Evolutionary conservation across 139 green algal species (phyloP), one percentile per base, ranked within the genome.

Genomic region (Picochlorum sp.): DNA sequence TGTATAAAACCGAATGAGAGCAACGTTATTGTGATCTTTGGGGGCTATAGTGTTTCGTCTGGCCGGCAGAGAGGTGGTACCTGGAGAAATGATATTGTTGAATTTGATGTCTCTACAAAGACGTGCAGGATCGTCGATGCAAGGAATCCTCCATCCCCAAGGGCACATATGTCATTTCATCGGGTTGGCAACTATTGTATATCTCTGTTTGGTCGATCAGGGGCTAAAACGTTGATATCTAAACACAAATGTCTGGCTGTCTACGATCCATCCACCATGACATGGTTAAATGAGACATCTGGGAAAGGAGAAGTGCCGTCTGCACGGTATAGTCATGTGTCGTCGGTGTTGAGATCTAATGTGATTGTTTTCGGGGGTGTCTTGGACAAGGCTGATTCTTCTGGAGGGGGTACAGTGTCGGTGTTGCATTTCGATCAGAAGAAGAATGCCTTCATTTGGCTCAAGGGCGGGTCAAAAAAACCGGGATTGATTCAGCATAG

Each of bases 81-180:
- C 16, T 74, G 64, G 59, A 38, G 69, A 38, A 58, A 52, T 34
- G 68, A 74, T 20, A 1, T 74, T 1, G 50, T 69, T 52, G 59
- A 50, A 60, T 2, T 75, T 6, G 41, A 75, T 60, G 70, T 52
- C 3, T 28, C 0, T 8, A 49, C 61, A 13, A 41, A 52, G 14
- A 52, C 15, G 2, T 62, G 70, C 30, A 31, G 37, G 8, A 2
- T 5, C 9, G n/a, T 75, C 28, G 18, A 21, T 15, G 16, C 34
- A 3, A 34, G 37, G 1, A 62, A 62, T n/a, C 21, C 21, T 6
- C 68, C 68, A 8, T 14, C 37, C 16, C 20, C 54, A n/a, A 49
- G 68, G 9, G 68, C 37, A 34, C 70, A 75, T 62, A 62, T 71
- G 34, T 6, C 61, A 13, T 70, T 69, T 34, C 30, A 23, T 8